Conservation (phyloP, 148 eudicot genomes). For the Dianthus caryophyllus region DNA sequence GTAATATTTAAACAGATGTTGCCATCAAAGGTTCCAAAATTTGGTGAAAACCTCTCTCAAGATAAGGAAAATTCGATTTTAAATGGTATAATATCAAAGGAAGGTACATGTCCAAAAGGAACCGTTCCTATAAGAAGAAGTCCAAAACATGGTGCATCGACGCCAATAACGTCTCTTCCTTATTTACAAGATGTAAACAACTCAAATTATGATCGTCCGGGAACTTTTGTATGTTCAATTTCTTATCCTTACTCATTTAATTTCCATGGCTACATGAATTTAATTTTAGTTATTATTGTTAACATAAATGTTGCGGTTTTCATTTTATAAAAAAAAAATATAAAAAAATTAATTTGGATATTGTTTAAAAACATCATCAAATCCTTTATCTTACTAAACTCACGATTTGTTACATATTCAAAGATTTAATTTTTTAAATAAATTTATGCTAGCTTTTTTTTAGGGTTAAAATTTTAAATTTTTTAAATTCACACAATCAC, state of each 20-base stretch:
- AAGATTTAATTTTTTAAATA: no score
- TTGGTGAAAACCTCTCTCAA: background rate
- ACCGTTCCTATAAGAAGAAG: slow-evolving; percentile 11
- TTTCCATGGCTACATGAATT: background rate
- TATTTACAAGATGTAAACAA: background rate
- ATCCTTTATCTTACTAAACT: no score
- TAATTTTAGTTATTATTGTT: no score
- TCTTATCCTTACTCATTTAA: background rate
- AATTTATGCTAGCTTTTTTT: no score
- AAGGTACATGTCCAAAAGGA: slow-evolving; percentile 12
- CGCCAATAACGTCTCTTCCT: background rate
- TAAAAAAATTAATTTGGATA: no score
- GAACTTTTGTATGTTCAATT: background rate
- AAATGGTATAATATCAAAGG: background rate
- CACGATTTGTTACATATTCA: no score
- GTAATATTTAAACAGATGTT: background rate
- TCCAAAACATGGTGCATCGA: background rate
- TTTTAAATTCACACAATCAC: no score
- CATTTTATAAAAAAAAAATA: no score
- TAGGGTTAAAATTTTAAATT: no score
- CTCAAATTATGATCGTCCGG: background rate
- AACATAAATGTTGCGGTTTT: no score
- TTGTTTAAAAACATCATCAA: no score
- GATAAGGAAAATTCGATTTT: background rate
- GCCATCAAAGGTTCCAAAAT: background rate